phyloP scores from a whole-genome alignment of 2,329 filamentous ascomycete genomes.

The Pyrenophora seminiperda region DNA sequence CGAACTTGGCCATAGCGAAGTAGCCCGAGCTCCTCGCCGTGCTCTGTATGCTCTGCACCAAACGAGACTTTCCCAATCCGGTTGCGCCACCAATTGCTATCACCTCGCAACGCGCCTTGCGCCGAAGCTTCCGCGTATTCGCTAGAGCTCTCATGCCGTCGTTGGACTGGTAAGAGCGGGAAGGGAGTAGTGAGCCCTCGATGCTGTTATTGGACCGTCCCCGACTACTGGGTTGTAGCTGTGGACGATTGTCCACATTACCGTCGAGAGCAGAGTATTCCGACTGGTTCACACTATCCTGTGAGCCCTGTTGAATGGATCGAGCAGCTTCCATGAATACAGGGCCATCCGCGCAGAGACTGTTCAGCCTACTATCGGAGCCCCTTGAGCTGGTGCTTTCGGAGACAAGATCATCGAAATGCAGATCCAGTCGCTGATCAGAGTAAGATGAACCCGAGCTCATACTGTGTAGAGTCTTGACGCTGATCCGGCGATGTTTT shows the following conservation, averaged over 20 bases:
- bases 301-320: constrained; percentile 34
- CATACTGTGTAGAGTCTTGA: constrained; percentile 55
- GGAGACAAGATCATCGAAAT: constrained; percentile 56
- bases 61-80: constrained; percentile 65
- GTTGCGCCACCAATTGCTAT: constrained; percentile 62
- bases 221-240: constrained; percentile 22
- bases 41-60: constrained; percentile 63
- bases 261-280: constrained; percentile 35
- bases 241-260: constrained; percentile 27
- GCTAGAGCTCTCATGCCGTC: constrained; percentile 32
- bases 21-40: constrained; percentile 64
- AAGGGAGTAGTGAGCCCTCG: constrained; percentile 33
- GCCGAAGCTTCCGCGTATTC: constrained; percentile 52
- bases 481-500: constrained; percentile 60
- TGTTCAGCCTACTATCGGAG: constrained; percentile 53
- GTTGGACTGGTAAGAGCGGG: constrained; percentile 37
- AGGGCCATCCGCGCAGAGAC: constrained; percentile 31
- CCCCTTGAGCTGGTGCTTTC: constrained; percentile 61
- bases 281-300: constrained; percentile 35
- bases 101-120: constrained; percentile 63
- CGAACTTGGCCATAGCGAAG: constrained; percentile 65
- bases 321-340: constrained; percentile 35
- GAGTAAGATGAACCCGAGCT: constrained; percentile 61
- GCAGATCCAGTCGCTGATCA: constrained; percentile 56
- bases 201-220: constrained; percentile 40